Percentiles rank a stretch among this genome's conserved stretches.
These are phyloP conservation scores for Irpex sp. DNA, from an alignment of 1,284 basidiomycete genomes.

Conservation along the genomic window DNA sequence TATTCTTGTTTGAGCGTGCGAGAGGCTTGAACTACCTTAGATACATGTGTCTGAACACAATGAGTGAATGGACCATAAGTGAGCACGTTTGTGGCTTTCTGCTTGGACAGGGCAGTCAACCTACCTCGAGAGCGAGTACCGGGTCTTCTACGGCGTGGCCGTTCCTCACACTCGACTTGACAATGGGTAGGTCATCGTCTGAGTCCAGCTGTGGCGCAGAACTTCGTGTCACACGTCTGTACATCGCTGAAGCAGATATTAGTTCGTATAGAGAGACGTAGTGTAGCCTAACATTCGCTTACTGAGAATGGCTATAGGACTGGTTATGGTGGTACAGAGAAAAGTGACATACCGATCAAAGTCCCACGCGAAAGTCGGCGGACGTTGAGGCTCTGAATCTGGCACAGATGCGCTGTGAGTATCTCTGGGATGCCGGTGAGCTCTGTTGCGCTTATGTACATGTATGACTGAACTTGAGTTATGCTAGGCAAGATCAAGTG, in stretches of 20 bases:
- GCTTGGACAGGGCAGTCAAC: background rate
- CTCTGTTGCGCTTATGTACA: too few relatives aligned
- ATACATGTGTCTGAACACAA: conserved; percentile 19
- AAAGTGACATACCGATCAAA: too few relatives aligned
- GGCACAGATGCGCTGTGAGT: too few relatives aligned
- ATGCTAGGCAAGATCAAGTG: too few relatives aligned
- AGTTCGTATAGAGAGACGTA: background rate
- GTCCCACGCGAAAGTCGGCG: too few relatives aligned
- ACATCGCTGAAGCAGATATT: background rate
- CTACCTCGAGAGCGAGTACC: background rate
- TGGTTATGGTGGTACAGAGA: too few relatives aligned
- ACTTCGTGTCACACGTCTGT: background rate
- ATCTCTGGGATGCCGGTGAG: too few relatives aligned
- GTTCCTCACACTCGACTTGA: background rate
- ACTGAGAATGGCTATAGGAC: too few relatives aligned
- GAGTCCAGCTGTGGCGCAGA: background rate
- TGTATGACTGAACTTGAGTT: too few relatives aligned
- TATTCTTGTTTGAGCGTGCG: conserved; percentile 17
- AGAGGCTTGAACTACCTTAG: conserved; percentile 17
- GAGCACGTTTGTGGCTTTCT: background rate
- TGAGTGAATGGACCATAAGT: too few relatives aligned
- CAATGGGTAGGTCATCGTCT: background rate
- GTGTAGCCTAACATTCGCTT: too few relatives aligned
- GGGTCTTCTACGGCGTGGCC: background rate
- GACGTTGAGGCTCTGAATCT: too few relatives aligned